Base-by-base conservation (phyloP, 116 monocot species). In the Posidonia oceanica region DNA sequence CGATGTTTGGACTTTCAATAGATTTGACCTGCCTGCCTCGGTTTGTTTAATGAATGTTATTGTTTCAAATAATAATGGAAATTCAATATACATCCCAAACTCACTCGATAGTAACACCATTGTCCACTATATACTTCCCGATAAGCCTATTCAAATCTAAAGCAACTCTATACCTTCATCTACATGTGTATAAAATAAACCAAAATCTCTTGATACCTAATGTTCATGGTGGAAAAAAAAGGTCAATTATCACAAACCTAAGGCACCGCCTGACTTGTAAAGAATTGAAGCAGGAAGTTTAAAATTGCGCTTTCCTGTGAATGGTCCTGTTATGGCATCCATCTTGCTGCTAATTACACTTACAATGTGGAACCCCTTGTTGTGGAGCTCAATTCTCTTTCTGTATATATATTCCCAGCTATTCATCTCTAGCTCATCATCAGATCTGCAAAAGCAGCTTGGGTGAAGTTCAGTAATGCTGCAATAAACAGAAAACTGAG, bases 301-400 rank as follows among this genome's bases (percentile, higher is more conserved):
- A 66, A 84, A 84, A 59, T 80, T 77, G 0, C 68, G 77, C 22
- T 21, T 68, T 51, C 80, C 84, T 51, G 78, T 55, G 64, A 14
- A 64, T 23, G 80, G 72, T 3, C 80, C 84, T 40, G 40, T 63
- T 5, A 84, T 58, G 38, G 84, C 75, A 77, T 84, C 84, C 71
- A 80, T 57, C 21, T 36, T 61, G 67, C 84, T 75, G 68, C 84
- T 84, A 52, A 84, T 84, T 54, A 84, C 57, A 41, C 84, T 72
- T 22, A 44, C 63, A 21, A 84, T 80, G 7, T 67, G 48, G 23
- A 74, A 72, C 55, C 80, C 77, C 59, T 77, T 63, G 7, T 71
- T 69, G 0, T 52, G 44, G 62, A 84, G 53, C 54, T 71, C 58
- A 21, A 71, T 3, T 53, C 84, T 80, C 71, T 54, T 66, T 17